Evolutionary conservation across 78 protist species (phyloP).

Genomic region (Corallochytrium limacisporum): DNA sequence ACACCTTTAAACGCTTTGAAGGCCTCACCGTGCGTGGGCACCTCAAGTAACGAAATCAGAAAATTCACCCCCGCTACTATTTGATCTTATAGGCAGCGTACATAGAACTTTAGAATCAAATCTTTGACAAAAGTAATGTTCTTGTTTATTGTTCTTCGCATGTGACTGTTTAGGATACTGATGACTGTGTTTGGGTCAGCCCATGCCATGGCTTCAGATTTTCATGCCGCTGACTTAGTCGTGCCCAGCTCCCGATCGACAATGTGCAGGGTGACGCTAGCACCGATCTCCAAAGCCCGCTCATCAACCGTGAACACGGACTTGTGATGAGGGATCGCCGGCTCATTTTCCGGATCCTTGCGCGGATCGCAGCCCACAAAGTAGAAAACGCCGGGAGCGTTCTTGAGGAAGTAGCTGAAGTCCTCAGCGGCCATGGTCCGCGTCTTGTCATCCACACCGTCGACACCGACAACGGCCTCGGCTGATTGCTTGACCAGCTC

Average conservation of each 20-base stretch:
- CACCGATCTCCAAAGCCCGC: constrained; percentile 3
- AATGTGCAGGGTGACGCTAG: neutral
- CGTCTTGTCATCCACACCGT: neutral
- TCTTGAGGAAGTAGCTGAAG: constrained; percentile 5
- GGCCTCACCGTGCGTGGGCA: constrained; percentile 20
- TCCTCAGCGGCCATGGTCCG: constrained; percentile 16
- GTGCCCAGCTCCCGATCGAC: neutral
- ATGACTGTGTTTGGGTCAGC: too few species aligned
- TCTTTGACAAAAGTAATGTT: neutral
- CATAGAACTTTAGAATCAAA: neutral
- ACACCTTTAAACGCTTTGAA: constrained; percentile 28
- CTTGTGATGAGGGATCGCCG: constrained; percentile 5
- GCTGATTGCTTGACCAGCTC: neutral
- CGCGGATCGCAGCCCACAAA: constrained; percentile 1
- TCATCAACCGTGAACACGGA: neutral
- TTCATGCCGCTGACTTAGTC: too few species aligned
- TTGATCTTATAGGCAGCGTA: too few species aligned
- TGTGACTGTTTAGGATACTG: too few species aligned
- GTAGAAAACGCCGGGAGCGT: constrained; percentile 2
- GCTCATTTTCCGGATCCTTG: neutral
- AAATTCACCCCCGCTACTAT: too few species aligned
- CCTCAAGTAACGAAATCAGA: too few species aligned
- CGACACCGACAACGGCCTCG: neutral
- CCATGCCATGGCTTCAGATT: too few species aligned
- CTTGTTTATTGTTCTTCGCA: too few species aligned